These are phyloP conservation scores for Ogataea nakhonphanomensis DNA, from an alignment of 805 yeast species.

Conservation along the genomic window DNA sequence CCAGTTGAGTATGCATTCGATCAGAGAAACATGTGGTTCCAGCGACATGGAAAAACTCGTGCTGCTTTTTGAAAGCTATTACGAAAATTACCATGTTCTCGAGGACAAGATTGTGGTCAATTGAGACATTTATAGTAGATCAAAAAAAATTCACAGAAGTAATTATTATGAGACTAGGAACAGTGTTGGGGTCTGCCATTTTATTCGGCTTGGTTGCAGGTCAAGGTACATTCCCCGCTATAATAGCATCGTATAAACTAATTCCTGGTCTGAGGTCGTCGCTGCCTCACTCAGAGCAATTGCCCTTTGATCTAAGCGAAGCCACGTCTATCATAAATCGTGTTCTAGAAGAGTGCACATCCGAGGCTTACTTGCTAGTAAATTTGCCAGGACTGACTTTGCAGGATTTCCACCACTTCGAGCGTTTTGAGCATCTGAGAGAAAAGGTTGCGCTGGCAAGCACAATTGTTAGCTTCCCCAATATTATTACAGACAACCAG, in stretches of 20 bases:
- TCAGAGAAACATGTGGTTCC: slow-evolving; percentile 87
- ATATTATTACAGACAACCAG: slow-evolving; percentile 36
- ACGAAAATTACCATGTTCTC: slow-evolving; percentile 39
- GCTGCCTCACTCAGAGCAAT: slow-evolving; percentile 29
- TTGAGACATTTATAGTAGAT: slow-evolving; percentile 1
- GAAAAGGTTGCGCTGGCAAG: slow-evolving; percentile 55
- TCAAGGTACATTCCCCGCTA: slow-evolving; percentile 24
- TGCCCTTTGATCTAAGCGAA: slow-evolving; percentile 29
- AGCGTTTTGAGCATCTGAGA: slow-evolving; percentile 46
- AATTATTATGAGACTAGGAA: not conserved
- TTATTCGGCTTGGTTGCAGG: no score
- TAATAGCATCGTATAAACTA: slow-evolving; percentile 26
- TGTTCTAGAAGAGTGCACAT: slow-evolving; percentile 39
- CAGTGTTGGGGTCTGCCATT: not conserved
- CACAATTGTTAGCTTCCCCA: slow-evolving; percentile 57
- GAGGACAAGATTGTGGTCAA: slow-evolving; percentile 44
- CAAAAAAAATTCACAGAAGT: slow-evolving; percentile 1
- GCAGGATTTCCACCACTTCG: slow-evolving; percentile 43
- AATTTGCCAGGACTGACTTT: slow-evolving; percentile 50
- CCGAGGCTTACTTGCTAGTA: slow-evolving; percentile 56
- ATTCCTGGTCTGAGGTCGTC: slow-evolving; percentile 30
- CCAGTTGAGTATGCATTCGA: slow-evolving; percentile 89
- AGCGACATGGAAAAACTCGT: slow-evolving; percentile 65
- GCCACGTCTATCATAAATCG: slow-evolving; percentile 19
- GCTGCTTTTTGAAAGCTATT: slow-evolving; percentile 60